Conservation (phyloP, 345 rosid genomes). For the Dipteronia sinensis region DNA sequence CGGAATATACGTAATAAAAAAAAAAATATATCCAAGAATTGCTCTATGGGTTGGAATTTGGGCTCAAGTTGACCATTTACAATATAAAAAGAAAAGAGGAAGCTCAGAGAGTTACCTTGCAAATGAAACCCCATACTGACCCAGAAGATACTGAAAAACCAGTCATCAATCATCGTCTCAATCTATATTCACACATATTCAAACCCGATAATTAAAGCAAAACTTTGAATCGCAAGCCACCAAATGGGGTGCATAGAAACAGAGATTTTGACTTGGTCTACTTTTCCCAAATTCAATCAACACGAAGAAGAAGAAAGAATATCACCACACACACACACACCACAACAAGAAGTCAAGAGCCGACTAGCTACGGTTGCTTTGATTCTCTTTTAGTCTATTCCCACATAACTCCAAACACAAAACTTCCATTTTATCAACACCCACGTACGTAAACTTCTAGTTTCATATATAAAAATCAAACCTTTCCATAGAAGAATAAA, state of each 20-base stretch:
- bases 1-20: too few species aligned
- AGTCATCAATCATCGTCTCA: not conserved
- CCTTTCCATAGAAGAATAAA: not conserved
- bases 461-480: not conserved
- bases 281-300: not conserved
- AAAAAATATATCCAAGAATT: too few species aligned
- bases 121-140: not conserved
- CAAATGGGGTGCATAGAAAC: not conserved
- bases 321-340: not conserved
- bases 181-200: not conserved
- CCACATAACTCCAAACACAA: conserved; percentile 28
- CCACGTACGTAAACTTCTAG: not conserved
- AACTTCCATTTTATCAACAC: conserved; percentile 9
- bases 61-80: not conserved
- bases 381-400: conserved; percentile 27
- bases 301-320: not conserved
- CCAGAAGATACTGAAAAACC: not conserved
- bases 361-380: conserved; percentile 10
- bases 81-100: not conserved
- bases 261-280: conserved; percentile 15
- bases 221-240: not conserved
- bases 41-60: not conserved
- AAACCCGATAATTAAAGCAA: not conserved
- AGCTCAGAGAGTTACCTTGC: not conserved
- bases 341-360: not conserved